Conservation (phyloP, 1,139 yeast species). For the Candida sp. region DNA sequence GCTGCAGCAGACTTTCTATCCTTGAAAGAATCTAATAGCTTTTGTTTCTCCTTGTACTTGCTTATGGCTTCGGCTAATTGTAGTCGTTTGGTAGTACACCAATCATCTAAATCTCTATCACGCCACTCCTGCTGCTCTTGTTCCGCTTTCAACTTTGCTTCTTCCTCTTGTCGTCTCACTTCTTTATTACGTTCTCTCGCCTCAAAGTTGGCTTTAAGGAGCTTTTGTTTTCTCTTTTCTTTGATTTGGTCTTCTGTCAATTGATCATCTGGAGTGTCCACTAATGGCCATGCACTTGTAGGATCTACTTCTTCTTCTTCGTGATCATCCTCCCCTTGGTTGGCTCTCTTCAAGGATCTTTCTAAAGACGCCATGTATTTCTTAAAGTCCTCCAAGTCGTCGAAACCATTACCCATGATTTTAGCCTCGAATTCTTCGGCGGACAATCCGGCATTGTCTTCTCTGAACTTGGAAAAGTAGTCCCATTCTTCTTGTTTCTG, state of each 20-base stretch:
- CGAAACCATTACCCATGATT: conserved; percentile 78
- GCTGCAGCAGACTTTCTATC: conserved; percentile 93
- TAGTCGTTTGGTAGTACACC: conserved; percentile 76
- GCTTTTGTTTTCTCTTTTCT: conserved; percentile 84
- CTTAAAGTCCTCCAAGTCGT: conserved; percentile 70
- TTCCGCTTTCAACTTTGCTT: conserved; percentile 55
- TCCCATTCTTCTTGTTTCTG: conserved; percentile 84
- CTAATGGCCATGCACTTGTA: conserved; percentile 67
- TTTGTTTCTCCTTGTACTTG: conserved; percentile 66
- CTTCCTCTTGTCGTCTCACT: conserved; percentile 64
- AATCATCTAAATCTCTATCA: conserved; percentile 69
- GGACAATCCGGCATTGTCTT: conserved; percentile 52
- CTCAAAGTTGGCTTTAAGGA: conserved; percentile 86
- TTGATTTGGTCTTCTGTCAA: conserved; percentile 79
- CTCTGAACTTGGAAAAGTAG: conserved; percentile 65
- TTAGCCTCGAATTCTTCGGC: conserved; percentile 47
- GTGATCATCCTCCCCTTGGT: conserved; percentile 58
- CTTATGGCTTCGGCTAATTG: conserved; percentile 62
- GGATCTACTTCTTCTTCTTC: conserved; percentile 56
- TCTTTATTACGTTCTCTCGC: conserved; percentile 86
- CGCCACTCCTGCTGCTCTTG: conserved; percentile 81
- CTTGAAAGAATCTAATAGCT: conserved; percentile 76
- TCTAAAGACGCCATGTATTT: conserved; percentile 72
- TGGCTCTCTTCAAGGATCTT: conserved; percentile 67
- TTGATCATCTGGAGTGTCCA: conserved; percentile 85